Conservation (phyloP, 306 rosid species). For the Lathyrus sativus region DNA sequence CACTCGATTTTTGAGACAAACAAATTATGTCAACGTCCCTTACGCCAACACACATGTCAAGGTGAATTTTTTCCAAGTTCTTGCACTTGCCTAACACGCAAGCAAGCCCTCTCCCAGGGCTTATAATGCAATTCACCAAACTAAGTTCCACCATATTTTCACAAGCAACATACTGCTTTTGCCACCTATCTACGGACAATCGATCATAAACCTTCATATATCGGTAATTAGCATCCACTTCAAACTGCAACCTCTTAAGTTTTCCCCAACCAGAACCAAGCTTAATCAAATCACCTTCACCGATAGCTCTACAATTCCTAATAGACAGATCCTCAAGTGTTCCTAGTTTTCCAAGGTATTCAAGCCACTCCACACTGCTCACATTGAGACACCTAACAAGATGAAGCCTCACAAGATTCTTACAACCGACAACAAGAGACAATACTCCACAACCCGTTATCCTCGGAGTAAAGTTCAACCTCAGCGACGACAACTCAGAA, state of each 20-base stretch:
- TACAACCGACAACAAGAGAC: slow-evolving; percentile 83
- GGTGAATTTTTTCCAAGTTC: slow-evolving; percentile 74
- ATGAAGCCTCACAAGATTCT: slow-evolving; percentile 67
- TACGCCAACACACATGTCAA: slow-evolving; percentile 91
- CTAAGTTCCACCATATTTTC: slow-evolving; percentile 75
- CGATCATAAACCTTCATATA: slow-evolving; percentile 90
- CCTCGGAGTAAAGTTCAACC: slow-evolving; percentile 74
- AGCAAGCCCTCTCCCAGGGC: slow-evolving; percentile 92
- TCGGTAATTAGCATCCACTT: slow-evolving; percentile 80
- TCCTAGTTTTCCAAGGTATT: slow-evolving; percentile 58
- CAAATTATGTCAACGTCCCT: slow-evolving; percentile 75
- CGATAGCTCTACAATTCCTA: slow-evolving; percentile 60
- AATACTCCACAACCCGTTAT: slow-evolving; percentile 83
- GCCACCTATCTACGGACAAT: slow-evolving; percentile 82
- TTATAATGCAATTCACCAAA: slow-evolving; percentile 85
- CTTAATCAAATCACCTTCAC: slow-evolving; percentile 61
- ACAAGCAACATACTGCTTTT: slow-evolving; percentile 73
- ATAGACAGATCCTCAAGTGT: slow-evolving; percentile 55
- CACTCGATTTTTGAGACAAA: slow-evolving; percentile 63
- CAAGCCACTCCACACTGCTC: slow-evolving; percentile 71
- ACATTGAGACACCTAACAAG: slow-evolving; percentile 82
- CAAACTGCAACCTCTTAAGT: slow-evolving; percentile 76
- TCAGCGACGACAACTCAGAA: slow-evolving; percentile 66
- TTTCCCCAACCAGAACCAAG: slow-evolving; percentile 75
- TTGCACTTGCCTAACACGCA: slow-evolving; percentile 79